These are phyloP conservation scores for Peronospora destructor DNA, from an alignment of 352 stramenopile species.

Conservation along the genomic window DNA sequence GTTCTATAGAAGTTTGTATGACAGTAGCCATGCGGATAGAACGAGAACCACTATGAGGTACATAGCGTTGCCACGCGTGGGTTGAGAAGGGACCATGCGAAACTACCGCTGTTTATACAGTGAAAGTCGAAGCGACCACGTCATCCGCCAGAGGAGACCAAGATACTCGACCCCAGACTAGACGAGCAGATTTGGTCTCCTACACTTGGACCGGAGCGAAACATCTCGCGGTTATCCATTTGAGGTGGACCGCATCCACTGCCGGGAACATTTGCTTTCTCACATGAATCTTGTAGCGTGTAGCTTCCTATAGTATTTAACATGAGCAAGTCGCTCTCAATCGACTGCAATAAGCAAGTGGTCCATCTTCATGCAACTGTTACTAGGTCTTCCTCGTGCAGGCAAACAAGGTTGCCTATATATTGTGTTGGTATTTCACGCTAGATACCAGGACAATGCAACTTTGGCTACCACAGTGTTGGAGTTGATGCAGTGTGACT, in stretches of 20 bases:
- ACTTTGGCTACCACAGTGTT: neutral
- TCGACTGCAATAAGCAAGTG: neutral
- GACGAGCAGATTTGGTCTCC: neutral
- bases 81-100: conserved; percentile 3
- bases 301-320: neutral
- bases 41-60: neutral
- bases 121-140: conserved; percentile 4
- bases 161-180: neutral
- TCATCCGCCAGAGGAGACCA: conserved; percentile 14
- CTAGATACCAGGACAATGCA: neutral
- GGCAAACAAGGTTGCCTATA: no score
- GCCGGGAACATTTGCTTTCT: neutral
- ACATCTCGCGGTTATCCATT: neutral
- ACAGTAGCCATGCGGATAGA: conserved; percentile 8
- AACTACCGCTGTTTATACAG: conserved; percentile 6
- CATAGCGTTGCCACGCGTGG: neutral
- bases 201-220: neutral
- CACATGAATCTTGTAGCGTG: neutral
- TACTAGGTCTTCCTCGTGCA: neutral
- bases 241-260: conserved; percentile 20
- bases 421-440: no score
- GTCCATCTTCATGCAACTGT: conserved; percentile 27
- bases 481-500: neutral
- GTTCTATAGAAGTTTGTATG: neutral
- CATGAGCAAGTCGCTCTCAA: neutral